Conservation (phyloP, 1,139 yeast genomes). For the Magnusiomyces suaveolens region DNA sequence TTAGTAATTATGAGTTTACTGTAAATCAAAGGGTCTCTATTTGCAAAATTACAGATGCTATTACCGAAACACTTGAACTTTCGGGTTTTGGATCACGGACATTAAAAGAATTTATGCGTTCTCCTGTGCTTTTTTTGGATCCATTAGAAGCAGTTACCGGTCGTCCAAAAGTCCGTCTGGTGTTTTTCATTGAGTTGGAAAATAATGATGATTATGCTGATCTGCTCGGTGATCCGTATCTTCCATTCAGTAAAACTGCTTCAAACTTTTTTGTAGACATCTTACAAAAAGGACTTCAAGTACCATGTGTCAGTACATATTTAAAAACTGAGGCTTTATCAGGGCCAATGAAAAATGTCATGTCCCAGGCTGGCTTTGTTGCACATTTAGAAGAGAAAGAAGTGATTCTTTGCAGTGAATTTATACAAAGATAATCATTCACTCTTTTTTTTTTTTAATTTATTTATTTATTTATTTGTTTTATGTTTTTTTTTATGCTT, state of each 20-base stretch:
- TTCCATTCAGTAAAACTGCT: background rate
- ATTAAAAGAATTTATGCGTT: background rate
- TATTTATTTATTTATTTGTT: too few relatives aligned
- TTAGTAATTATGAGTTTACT: background rate
- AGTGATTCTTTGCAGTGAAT: background rate
- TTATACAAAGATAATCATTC: background rate
- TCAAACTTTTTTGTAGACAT: background rate
- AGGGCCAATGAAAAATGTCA: conserved; percentile 3
- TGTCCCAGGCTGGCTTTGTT: conserved; percentile 6
- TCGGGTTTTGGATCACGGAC: background rate
- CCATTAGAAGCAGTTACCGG: background rate
- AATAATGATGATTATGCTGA: too few relatives aligned
- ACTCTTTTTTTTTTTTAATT: too few relatives aligned
- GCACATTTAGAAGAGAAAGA: background rate
- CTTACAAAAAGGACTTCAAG: background rate
- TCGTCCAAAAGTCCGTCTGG: background rate
- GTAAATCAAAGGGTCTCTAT: background rate
- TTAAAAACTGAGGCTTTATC: background rate
- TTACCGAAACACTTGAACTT: background rate
- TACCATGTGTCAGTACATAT: background rate
- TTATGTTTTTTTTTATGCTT: too few relatives aligned
- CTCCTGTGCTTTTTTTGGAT: background rate
- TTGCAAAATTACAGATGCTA: background rate
- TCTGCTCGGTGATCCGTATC: too few relatives aligned
- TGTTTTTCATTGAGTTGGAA: background rate